These are phyloP conservation scores for Cryphonectria radicalis DNA, from an alignment of 2,329 filamentous ascomycete genomes.

Conservation along the genomic window DNA sequence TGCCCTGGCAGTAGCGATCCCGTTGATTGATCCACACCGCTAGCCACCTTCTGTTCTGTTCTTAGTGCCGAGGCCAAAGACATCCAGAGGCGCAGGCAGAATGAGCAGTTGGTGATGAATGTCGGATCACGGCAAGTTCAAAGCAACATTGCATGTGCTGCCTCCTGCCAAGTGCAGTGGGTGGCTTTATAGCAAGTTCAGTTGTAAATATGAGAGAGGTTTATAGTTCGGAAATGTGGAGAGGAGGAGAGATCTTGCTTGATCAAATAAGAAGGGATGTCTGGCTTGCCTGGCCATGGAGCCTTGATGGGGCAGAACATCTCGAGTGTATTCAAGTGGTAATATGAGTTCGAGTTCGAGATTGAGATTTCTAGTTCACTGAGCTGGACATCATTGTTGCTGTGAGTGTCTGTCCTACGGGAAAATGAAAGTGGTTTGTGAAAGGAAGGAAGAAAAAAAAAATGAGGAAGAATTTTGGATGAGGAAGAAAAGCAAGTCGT, in stretches of 20 bases:
- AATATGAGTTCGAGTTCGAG: too few species aligned
- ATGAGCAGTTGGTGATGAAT: not conserved
- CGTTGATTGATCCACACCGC: not conserved
- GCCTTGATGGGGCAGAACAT: not conserved
- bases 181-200: too few species aligned
- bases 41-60: slow-evolving; percentile 13
- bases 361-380: too few species aligned
- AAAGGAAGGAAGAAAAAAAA: too few species aligned
- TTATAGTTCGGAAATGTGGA: too few species aligned
- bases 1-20: slow-evolving; percentile 1
- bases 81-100: not conserved
- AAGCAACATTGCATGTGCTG: not conserved
- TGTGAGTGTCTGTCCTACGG: not conserved
- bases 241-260: too few species aligned
- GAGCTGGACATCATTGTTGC: not conserved
- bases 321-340: too few species aligned
- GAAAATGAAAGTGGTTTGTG: too few species aligned
- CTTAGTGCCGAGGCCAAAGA: not conserved
- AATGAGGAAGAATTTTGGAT: not conserved
- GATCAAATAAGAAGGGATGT: too few species aligned
- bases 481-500: not conserved
- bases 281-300: too few species aligned
- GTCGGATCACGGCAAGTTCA: not conserved
- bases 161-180: not conserved
- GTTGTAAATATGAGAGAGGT: too few species aligned